Percentiles rank a stretch among this genome's conserved stretches.
These are phyloP conservation scores for Candida pini DNA, from an alignment of 805 yeast species.

Conservation along the genomic window DNA sequence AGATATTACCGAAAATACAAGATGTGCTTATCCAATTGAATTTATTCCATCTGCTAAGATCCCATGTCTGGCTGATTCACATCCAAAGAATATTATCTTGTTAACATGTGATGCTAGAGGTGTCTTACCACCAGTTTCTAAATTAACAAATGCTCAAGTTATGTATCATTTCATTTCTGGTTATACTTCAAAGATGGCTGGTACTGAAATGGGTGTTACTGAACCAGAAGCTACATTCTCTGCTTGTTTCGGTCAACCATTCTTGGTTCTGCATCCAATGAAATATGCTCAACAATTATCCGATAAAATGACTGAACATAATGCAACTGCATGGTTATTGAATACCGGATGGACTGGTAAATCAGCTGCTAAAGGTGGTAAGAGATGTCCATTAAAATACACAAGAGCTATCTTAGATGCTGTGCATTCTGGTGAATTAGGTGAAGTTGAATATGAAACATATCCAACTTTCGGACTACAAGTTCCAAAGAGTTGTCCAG, in stretches of 20 bases:
- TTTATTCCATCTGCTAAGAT: conserved; percentile 93
- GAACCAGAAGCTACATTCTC: conserved; percentile 98
- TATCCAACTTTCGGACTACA: conserved; percentile 83
- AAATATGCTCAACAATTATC: conserved; percentile 94
- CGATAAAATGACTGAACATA: conserved; percentile 83
- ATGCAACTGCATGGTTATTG: conserved; percentile 91
- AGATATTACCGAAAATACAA: conserved; percentile 89
- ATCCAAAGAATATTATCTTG: conserved; percentile 87
- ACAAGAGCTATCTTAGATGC: conserved; percentile 95
- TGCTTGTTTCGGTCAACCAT: conserved; percentile 99
- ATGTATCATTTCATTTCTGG: conserved; percentile 99
- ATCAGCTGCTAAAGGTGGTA: conserved; percentile 88
- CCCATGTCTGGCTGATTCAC: conserved; percentile 85
- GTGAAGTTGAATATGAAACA: conserved; percentile 72
- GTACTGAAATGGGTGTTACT: conserved; percentile 97
- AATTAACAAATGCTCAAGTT: conserved; percentile 88
- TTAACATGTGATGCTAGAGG: conserved; percentile 98
- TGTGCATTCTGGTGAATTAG: conserved; percentile 85
- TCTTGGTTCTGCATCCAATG: conserved; percentile 97
- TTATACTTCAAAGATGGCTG: conserved; percentile 99
- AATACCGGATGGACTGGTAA: conserved; percentile 99
- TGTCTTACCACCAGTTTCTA: conserved; percentile 95
- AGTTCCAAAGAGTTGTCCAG: conserved; percentile 75
- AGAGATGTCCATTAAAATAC: conserved; percentile 95
- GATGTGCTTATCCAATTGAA: conserved; percentile 98